Percentiles rank a stretch among this genome's conserved stretches.
Evolutionary conservation across 1,139 yeast genomes (phyloP).

Genomic region (Candida sanyaensis): DNA sequence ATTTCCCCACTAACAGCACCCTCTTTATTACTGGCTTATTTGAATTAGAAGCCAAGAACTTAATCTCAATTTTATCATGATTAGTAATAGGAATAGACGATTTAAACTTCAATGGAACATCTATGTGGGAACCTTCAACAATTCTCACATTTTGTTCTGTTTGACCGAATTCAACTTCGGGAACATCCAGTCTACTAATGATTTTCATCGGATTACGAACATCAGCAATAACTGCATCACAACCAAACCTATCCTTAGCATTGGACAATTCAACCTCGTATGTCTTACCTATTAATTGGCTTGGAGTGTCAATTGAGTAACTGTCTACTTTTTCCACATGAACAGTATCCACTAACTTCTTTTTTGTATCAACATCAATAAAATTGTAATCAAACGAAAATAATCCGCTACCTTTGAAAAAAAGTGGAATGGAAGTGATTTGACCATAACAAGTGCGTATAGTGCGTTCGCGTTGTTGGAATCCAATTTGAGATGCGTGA

Average conservation of each 20-base stretch:
- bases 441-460: conserved; percentile 45
- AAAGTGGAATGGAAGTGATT: conserved; percentile 47
- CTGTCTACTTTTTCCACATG: conserved; percentile 46
- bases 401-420: conserved; percentile 78
- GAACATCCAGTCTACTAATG: conserved; percentile 67
- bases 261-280: conserved; percentile 64
- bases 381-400: conserved; percentile 61
- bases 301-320: conserved; percentile 53
- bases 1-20: conserved; percentile 7
- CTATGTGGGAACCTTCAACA: conserved; percentile 61
- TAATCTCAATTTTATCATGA: conserved; percentile 29
- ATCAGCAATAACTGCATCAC: conserved; percentile 56
- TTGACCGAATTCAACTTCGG: conserved; percentile 33
- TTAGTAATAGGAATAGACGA: conserved; percentile 30
- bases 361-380: conserved; percentile 37
- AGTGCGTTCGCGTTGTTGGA: conserved; percentile 12
- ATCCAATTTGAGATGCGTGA: conserved; percentile 42
- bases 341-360: conserved; percentile 44
- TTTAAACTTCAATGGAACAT: conserved; percentile 55
- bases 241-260: conserved; percentile 70
- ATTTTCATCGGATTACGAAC: conserved; percentile 59
- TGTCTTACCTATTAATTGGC: conserved; percentile 64
- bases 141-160: conserved; percentile 33
- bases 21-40: conserved; percentile 4
- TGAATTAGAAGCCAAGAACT: conserved; percentile 16